Evolutionary conservation across 129 eudicot species (phyloP).

Genomic region (Glebionis coronaria): DNA sequence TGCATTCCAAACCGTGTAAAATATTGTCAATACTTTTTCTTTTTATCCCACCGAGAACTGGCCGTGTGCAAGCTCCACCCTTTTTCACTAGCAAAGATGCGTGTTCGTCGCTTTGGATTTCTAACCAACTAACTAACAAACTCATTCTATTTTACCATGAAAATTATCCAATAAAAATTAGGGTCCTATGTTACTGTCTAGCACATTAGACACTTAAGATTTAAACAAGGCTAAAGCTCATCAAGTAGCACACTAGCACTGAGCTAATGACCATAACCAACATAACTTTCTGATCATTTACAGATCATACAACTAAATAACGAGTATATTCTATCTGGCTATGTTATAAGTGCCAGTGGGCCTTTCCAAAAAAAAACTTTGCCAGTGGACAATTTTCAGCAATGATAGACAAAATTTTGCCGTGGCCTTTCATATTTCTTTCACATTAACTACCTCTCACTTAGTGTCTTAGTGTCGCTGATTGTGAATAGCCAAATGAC

Average conservation of each 20-base stretch:
- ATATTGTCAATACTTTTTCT: conserved; percentile 80
- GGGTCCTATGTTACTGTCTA: neutral
- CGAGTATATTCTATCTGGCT: neutral
- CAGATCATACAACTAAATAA: conserved; percentile 2
- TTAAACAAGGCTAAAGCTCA: conserved; percentile 12
- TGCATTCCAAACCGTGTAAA: conserved; percentile 97
- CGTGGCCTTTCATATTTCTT: conserved; percentile 11
- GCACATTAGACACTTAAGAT: conserved; percentile 2
- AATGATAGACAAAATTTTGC: neutral
- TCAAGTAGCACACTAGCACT: neutral
- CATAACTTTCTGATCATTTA: conserved; percentile 8
- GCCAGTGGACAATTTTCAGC: neutral
- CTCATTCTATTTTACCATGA: conserved; percentile 8
- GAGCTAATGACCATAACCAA: neutral
- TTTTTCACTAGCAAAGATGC: conserved; percentile 82
- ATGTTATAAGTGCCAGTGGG: too few relatives aligned
- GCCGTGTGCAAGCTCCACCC: conserved; percentile 99
- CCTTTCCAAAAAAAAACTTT: too few relatives aligned
- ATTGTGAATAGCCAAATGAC: too few relatives aligned
- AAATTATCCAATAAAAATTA: neutral
- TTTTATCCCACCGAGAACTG: conserved; percentile 77
- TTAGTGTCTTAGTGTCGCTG: too few relatives aligned
- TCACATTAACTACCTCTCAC: too few relatives aligned
- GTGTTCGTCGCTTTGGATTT: conserved; percentile 85
- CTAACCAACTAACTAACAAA: conserved; percentile 45